Evolutionary conservation across 306 rosid species (phyloP).

Genomic region (Castanea mollissima): DNA sequence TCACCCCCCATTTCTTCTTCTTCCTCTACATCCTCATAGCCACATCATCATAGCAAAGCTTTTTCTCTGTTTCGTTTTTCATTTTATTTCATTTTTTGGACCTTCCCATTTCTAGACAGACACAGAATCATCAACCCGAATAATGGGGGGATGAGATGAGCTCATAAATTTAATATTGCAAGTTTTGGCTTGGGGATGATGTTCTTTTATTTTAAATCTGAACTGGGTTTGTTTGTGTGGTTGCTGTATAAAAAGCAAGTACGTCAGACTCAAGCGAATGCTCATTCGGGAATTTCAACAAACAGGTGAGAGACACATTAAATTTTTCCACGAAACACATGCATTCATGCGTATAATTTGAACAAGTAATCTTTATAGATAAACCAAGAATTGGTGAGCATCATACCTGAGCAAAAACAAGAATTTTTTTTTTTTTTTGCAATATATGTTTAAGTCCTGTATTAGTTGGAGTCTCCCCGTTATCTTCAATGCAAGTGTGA

Average conservation of each 20-base stretch:
- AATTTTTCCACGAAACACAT: background rate
- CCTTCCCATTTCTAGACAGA: conserved; percentile 11
- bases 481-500: too few relatives aligned
- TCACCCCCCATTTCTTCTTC: too few relatives aligned
- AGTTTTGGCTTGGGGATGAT: conserved; percentile 9
- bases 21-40: conserved; percentile 17
- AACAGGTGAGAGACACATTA: conserved; percentile 15
- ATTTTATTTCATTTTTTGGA: background rate
- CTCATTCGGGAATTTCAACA: conserved; percentile 30
- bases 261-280: background rate
- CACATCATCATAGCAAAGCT: too few relatives aligned
- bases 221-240: background rate
- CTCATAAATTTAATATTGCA: background rate
- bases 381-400: background rate
- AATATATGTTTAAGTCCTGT: background rate
- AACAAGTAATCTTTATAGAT: background rate
- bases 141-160: conserved; percentile 3
- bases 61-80: background rate
- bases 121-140: conserved; percentile 14
- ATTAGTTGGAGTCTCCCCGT: too few relatives aligned
- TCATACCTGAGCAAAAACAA: background rate
- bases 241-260: background rate
- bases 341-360: background rate
- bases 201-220: background rate
- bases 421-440: background rate